Conservation (phyloP, 2,329 filamentous ascomycete genomes). For the Aspergillus aculeatinus region DNA sequence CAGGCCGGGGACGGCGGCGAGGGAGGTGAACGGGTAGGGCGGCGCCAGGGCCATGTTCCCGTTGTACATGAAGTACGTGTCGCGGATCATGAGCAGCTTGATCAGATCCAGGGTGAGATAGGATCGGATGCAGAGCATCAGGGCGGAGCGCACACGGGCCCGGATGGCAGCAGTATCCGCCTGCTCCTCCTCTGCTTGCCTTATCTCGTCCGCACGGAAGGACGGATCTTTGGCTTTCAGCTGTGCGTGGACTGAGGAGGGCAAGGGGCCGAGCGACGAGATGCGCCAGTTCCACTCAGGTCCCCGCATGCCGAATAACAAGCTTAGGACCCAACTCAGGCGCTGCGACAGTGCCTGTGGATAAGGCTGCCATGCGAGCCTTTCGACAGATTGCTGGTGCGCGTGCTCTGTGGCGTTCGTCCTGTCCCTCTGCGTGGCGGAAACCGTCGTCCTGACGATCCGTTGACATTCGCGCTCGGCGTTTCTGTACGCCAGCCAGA, state of each 20-base stretch:
- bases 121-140: conserved; percentile 51
- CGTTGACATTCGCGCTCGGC: conserved; percentile 56
- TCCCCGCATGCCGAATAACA: conserved; percentile 59
- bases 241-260: conserved; percentile 27
- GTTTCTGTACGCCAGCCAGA: conserved; percentile 57
- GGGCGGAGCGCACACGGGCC: conserved; percentile 48
- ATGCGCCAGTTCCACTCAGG: conserved; percentile 61
- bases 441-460: conserved; percentile 48
- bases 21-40: conserved; percentile 46
- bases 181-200: not conserved
- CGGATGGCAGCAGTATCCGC: conserved; percentile 2
- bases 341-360: conserved; percentile 53
- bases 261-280: conserved; percentile 43
- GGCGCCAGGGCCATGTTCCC: conserved; percentile 49
- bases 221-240: conserved; percentile 12
- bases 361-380: conserved; percentile 56
- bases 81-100: conserved; percentile 67
- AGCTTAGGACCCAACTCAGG: conserved; percentile 58
- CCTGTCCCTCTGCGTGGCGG: not conserved
- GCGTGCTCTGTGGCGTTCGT: not conserved
- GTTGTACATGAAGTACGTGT: conserved; percentile 72
- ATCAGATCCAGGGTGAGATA: conserved; percentile 71
- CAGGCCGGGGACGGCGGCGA: conserved; percentile 36
- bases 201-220: not conserved
- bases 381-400: conserved; percentile 5